A percentile compares a stretch with the other conserved stretches of the same genome.
Conservation (phyloP, 116 monocot genomes). For the Trichopus zeylanicus region DNA sequence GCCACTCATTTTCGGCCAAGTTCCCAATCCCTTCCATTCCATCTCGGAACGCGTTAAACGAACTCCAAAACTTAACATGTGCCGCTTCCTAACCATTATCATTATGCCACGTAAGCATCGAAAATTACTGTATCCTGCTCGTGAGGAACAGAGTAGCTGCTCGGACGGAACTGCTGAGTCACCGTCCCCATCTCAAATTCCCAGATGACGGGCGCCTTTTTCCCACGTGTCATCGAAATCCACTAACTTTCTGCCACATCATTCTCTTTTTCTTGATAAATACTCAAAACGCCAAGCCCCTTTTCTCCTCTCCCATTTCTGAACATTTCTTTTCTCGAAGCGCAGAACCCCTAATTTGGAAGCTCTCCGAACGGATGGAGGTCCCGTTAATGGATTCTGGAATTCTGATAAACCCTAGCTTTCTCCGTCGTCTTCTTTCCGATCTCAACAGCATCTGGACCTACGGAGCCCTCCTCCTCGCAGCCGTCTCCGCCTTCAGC, state of each 20-base stretch:
- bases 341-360: not conserved
- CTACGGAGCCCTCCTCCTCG: constrained; percentile 2
- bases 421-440: not conserved
- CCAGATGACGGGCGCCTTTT: not conserved
- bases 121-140: not conserved
- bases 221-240: not conserved
- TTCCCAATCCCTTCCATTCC: no score
- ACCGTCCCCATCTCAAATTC: not conserved
- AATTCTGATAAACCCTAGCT: not conserved
- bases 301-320: no score
- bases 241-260: constrained; percentile 2
- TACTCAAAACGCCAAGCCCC: no score
- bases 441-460: not conserved
- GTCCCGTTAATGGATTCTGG: not conserved
- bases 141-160: not conserved
- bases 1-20: no score
- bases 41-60: no score
- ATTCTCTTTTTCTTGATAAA: no score
- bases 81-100: no score
- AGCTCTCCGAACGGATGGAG: not conserved
- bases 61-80: no score
- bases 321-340: not conserved
- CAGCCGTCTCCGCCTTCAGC: not conserved
- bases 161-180: not conserved
- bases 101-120: not conserved